Conservation (phyloP, 441 rosid genomes). For the Macaranga tanarius region DNA sequence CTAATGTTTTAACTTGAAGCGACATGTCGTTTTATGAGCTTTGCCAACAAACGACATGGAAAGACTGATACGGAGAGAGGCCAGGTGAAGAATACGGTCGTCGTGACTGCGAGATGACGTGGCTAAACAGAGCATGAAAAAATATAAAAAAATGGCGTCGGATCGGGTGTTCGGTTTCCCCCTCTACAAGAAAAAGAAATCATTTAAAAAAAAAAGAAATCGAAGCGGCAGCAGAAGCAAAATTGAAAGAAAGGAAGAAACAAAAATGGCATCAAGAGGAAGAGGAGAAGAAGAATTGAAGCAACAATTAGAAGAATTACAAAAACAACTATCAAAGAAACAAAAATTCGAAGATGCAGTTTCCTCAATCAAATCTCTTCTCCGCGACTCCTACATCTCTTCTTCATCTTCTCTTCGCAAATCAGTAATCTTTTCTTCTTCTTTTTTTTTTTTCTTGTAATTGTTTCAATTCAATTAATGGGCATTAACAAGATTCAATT, state of each 20-base stretch:
- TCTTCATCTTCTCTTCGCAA: slow-evolving; percentile 65
- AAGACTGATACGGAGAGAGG: too few relatives aligned
- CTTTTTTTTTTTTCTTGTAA: neutral
- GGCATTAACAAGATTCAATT: too few relatives aligned
- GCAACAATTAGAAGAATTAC: slow-evolving; percentile 64
- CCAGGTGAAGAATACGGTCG: too few relatives aligned
- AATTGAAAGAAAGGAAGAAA: neutral
- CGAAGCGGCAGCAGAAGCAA: too few relatives aligned
- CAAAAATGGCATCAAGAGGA: slow-evolving; percentile 27
- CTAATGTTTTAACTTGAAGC: too few relatives aligned
- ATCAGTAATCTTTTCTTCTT: slow-evolving; percentile 34
- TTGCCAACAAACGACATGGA: too few relatives aligned
- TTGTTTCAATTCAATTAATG: neutral
- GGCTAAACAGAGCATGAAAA: too few relatives aligned
- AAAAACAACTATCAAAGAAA: slow-evolving; percentile 73
- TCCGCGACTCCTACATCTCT: slow-evolving; percentile 46
- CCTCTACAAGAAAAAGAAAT: neutral
- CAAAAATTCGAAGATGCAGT: slow-evolving; percentile 74
- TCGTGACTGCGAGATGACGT: too few relatives aligned
- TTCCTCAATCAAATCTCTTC: slow-evolving; percentile 52
- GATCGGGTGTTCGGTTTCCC: neutral
- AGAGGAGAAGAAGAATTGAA: slow-evolving; percentile 46
- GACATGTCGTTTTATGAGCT: too few relatives aligned
- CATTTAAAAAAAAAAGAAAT: neutral
- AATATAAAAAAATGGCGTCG: neutral